phyloP scores from a whole-genome alignment of 2,329 filamentous ascomycete species.

The Fusarium domesticum region DNA sequence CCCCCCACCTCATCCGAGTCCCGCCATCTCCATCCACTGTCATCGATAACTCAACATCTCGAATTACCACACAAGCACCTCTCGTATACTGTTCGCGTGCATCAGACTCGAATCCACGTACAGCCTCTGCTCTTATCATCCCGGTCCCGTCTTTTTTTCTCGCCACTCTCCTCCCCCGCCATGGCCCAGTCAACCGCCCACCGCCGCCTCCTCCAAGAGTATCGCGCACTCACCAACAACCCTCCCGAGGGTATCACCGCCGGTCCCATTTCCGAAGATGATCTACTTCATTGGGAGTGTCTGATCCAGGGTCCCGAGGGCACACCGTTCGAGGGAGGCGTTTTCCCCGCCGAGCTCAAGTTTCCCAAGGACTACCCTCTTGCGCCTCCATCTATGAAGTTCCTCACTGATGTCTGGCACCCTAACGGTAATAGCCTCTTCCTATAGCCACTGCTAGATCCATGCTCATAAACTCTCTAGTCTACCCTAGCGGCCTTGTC shows the following conservation, averaged over 20 bases:
- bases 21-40: background rate
- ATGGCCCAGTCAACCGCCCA: slow-evolving; percentile 64
- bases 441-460: background rate
- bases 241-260: slow-evolving; percentile 97
- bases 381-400: slow-evolving; percentile 93
- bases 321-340: slow-evolving; percentile 91
- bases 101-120: no score
- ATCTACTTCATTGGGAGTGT: slow-evolving; percentile 94
- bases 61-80: background rate
- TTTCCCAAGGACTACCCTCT: slow-evolving; percentile 98
- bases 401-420: slow-evolving; percentile 91
- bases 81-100: background rate
- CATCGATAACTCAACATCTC: background rate
- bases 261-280: slow-evolving; percentile 88
- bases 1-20: background rate
- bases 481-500: slow-evolving; percentile 87
- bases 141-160: no score
- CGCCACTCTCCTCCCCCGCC: no score
- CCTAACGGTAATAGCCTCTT: slow-evolving; percentile 69
- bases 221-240: slow-evolving; percentile 88
- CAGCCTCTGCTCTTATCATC: no score
- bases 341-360: slow-evolving; percentile 91
- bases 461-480: slow-evolving; percentile 42
- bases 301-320: slow-evolving; percentile 93
- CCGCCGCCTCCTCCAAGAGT: slow-evolving; percentile 90